Evolutionary conservation across 2,329 filamentous ascomycete species (phyloP).

Genomic region (Neonectria magnoliae): DNA sequence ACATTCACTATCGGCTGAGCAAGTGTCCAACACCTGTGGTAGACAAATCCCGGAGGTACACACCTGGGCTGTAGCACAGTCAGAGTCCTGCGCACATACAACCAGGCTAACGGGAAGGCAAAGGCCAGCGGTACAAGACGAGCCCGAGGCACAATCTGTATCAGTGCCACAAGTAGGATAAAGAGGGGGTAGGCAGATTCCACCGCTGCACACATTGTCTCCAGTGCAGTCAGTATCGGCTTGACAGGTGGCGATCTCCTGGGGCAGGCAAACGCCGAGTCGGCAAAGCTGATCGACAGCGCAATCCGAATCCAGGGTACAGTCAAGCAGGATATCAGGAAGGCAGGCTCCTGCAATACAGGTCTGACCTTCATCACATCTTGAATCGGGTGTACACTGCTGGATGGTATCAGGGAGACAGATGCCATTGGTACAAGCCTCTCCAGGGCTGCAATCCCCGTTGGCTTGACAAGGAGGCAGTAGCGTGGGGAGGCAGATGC

Average conservation of each 20-base stretch:
- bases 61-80: conserved; percentile 1
- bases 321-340: conserved; percentile 2
- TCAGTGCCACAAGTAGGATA: conserved; percentile 6
- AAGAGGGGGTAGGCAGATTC: conserved; percentile 12
- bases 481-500: conserved; percentile 1
- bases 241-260: background rate
- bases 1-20: conserved; percentile 10
- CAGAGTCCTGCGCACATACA: background rate
- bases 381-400: background rate
- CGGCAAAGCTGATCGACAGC: conserved; percentile 14
- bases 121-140: conserved; percentile 8
- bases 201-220: conserved; percentile 8
- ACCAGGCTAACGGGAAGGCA: conserved; percentile 8
- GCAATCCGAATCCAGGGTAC: conserved; percentile 12
- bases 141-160: conserved; percentile 6
- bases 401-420: conserved; percentile 7
- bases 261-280: conserved; percentile 15
- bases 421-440: conserved; percentile 3
- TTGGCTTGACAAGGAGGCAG: conserved; percentile 1
- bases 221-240: conserved; percentile 8
- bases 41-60: conserved; percentile 14
- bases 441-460: background rate
- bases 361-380: background rate
- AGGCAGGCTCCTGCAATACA: conserved; percentile 16
- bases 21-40: conserved; percentile 5